These are phyloP conservation scores for Serpula lacrymans DNA, from an alignment of 768 basidiomycete genomes.

Conservation along the genomic window DNA sequence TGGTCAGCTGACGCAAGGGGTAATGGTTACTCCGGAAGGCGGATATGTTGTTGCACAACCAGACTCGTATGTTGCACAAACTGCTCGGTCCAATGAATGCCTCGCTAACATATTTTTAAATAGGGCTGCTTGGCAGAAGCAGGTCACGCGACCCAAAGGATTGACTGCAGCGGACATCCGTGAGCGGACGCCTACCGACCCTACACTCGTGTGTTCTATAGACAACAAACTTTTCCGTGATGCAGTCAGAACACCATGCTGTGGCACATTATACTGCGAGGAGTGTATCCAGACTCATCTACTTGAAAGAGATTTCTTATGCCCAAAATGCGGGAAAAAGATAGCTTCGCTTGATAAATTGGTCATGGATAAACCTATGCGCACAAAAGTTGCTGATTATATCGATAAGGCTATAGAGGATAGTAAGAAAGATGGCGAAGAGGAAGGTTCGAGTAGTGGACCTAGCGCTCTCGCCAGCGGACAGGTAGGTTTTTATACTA, in stretches of 20 bases:
- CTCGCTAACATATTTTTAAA: constrained; percentile 4
- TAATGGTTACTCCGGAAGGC: constrained; percentile 99
- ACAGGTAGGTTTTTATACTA: constrained; percentile 32
- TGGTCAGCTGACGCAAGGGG: constrained; percentile 72
- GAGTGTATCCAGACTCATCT: constrained; percentile 95
- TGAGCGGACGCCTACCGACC: constrained; percentile 77
- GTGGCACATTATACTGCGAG: constrained; percentile 88
- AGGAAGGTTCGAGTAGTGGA: constrained; percentile 30
- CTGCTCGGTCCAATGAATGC: neutral
- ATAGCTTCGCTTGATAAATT: constrained; percentile 89
- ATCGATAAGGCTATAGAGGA: constrained; percentile 80
- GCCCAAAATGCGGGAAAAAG: constrained; percentile 86
- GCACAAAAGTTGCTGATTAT: constrained; percentile 76
- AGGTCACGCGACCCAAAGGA: constrained; percentile 73
- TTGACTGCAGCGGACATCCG: constrained; percentile 88
- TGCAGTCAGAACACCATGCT: constrained; percentile 94
- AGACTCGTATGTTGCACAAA: constrained; percentile 68
- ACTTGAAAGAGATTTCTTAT: constrained; percentile 92
- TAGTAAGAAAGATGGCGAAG: constrained; percentile 61
- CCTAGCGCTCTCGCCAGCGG: constrained; percentile 17
- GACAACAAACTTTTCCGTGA: constrained; percentile 93
- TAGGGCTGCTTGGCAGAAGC: constrained; percentile 94
- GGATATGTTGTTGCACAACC: constrained; percentile 97
- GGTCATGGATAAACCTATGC: constrained; percentile 70
- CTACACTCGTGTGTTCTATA: constrained; percentile 80